These are phyloP conservation scores for Diplosphaera chodatii DNA, from an alignment of 139 green algal species.

Conservation along the genomic window DNA sequence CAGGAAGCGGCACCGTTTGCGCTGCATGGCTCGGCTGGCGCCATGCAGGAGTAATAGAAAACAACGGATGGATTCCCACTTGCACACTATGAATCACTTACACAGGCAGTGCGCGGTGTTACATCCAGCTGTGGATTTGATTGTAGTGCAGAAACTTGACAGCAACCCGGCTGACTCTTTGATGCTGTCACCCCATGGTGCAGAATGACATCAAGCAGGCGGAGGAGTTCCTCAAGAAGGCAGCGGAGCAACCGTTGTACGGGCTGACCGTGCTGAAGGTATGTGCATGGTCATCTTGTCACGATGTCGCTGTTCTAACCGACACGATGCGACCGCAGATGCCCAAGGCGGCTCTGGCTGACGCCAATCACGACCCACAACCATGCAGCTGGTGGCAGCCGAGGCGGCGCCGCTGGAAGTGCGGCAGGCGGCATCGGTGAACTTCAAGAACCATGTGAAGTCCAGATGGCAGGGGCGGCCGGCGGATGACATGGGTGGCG, in stretches of 20 bases:
- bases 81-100: background rate
- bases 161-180: too few relatives aligned
- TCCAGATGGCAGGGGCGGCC: conserved; percentile 66
- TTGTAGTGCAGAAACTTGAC: too few relatives aligned
- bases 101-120: background rate
- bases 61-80: too few relatives aligned
- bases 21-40: too few relatives aligned
- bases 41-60: too few relatives aligned
- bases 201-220: conserved; percentile 77
- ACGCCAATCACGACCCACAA: too few relatives aligned
- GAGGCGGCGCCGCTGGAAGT: conserved; percentile 57
- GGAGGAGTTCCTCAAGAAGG: conserved; percentile 66
- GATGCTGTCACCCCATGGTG: background rate
- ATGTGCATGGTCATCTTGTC: background rate
- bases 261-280: conserved; percentile 72
- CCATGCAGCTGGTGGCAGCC: conserved; percentile 62
- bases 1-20: too few relatives aligned
- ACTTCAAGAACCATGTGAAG: conserved; percentile 97
- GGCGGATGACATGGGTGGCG: conserved; percentile 1
- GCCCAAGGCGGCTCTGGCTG: too few relatives aligned
- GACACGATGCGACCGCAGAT: too few relatives aligned
- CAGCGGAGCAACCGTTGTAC: conserved; percentile 58
- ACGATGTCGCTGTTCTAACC: background rate
- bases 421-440: conserved; percentile 84
- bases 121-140: too few relatives aligned